Base-by-base conservation (phyloP, 176 grass and related monocot genomes). In the Oryza officinalis region DNA sequence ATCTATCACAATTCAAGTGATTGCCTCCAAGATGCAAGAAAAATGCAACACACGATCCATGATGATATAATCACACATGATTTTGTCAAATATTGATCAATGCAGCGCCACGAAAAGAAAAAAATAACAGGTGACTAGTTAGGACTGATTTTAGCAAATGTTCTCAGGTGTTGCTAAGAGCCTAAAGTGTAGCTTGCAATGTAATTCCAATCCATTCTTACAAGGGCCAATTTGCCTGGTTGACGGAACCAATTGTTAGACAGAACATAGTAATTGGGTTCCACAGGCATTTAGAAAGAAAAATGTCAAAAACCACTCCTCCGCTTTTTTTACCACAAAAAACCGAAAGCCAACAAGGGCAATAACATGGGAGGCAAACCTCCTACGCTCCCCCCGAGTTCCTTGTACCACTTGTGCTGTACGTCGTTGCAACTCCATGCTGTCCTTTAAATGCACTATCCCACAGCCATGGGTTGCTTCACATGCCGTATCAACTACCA, bases 1-100 rank as follows among this genome's bases (percentile, higher is more conserved):
- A 89, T 76, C 61, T 35, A 47, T 30, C 61, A 54, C 68, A 10
- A 68, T 50, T 40, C 18, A 25, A 77, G 52, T 37, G 50, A 63
- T 49, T 30, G 35, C 26, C 1, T 40, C 76, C 28, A 71, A 70
- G 47, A 76, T 13, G 26, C 71, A 68, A 74, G 30, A 40, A 60
- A 72, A 73, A 69, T 37, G 3, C 61, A 75, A 76, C 10, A 13
- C 30, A 13, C 22, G 44, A 44, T 44, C n/a, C 46, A 74, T 25
- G 54, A 70, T 71, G 45, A 69, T 69, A 15, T 71, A 63, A 43
- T 61, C 49, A 68, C 46, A 67, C 27, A 20, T 77, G 46, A 67
- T 13, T 26, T 27, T 47, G 40, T 27, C 26, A 67, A 28, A 54
- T 25, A 30, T 44, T 13, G 43, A 52, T 81, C 20, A 54, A 25